phyloP scores from a whole-genome alignment of 495 filamentous ascomycete genomes.

The Neurospora discreta region DNA sequence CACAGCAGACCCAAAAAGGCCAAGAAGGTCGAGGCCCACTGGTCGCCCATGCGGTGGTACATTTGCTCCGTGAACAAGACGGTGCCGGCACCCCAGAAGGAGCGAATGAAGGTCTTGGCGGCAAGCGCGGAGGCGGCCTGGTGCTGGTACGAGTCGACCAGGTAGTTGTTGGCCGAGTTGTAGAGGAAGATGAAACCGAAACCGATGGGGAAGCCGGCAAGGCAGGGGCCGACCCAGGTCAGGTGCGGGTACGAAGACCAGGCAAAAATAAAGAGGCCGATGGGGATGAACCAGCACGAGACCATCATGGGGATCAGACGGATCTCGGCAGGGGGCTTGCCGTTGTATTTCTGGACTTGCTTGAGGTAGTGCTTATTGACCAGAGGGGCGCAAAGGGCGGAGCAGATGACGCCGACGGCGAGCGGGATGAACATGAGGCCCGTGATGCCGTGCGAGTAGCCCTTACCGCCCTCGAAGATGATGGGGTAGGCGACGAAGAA shows the following conservation, averaged over 20 bases:
- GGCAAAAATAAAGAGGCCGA: constrained; percentile 75
- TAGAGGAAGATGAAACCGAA: constrained; percentile 84
- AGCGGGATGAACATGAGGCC: constrained; percentile 76
- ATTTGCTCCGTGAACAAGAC: constrained; percentile 76
- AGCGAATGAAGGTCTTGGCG: constrained; percentile 69
- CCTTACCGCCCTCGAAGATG: constrained; percentile 65
- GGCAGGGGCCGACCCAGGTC: constrained; percentile 57
- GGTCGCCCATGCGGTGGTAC: constrained; percentile 58
- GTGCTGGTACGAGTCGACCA: constrained; percentile 74
- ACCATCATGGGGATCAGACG: constrained; percentile 80
- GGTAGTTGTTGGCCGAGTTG: constrained; percentile 74
- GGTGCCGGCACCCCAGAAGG: constrained; percentile 64
- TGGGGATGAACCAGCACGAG: constrained; percentile 67
- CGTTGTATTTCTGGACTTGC: constrained; percentile 44
- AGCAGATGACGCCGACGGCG: constrained; percentile 52
- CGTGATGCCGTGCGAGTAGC: constrained; percentile 56
- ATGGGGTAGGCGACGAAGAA: constrained; percentile 76
- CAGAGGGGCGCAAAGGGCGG: constrained; percentile 53
- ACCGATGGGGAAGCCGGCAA: constrained; percentile 67
- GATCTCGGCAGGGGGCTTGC: constrained; percentile 61
- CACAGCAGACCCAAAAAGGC: constrained; percentile 62
- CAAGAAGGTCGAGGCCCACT: constrained; percentile 64
- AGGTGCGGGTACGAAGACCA: constrained; percentile 62
- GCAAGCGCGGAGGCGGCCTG: constrained; percentile 80
- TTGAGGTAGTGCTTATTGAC: constrained; percentile 71